Conservation (phyloP, 164 flowering plant genomes). For the Berberis thunbergii region DNA sequence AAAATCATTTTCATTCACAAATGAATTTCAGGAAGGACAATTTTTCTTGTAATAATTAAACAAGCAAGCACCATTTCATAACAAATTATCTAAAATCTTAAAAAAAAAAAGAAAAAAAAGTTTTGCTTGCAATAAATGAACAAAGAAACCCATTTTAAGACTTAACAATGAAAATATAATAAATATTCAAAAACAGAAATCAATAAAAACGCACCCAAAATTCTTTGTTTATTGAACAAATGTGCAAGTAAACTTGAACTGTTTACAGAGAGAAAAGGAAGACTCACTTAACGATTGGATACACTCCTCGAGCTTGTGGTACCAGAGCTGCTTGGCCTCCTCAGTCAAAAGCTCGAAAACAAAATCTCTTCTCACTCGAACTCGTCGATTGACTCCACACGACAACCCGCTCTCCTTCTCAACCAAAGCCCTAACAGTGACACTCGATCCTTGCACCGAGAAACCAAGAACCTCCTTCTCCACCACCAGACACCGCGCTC, state of each 20-base stretch:
- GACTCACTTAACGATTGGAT: conserved; percentile 56
- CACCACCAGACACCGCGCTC: conserved; percentile 33
- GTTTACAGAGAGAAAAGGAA: not conserved
- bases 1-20: too few species aligned
- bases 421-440: conserved; percentile 45
- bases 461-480: conserved; percentile 78
- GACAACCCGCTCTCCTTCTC: conserved; percentile 28
- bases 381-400: conserved; percentile 16
- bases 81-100: too few species aligned
- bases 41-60: too few species aligned
- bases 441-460: conserved; percentile 32
- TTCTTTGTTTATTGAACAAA: not conserved
- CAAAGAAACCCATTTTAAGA: too few species aligned
- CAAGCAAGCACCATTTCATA: too few species aligned
- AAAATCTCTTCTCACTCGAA: conserved; percentile 38
- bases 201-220: not conserved
- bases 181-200: too few species aligned
- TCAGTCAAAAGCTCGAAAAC: conserved; percentile 46
- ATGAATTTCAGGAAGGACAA: too few species aligned
- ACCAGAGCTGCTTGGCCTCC: conserved; percentile 43
- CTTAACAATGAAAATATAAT: too few species aligned
- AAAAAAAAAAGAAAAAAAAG: too few species aligned
- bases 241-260: not conserved
- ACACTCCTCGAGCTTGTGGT: conserved; percentile 37
- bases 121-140: too few species aligned